Evolutionary conservation across 2,329 filamentous ascomycete genomes (phyloP), one percentile per base, ranked within the genome.

Genomic region (Aureobasidium sp.): DNA sequence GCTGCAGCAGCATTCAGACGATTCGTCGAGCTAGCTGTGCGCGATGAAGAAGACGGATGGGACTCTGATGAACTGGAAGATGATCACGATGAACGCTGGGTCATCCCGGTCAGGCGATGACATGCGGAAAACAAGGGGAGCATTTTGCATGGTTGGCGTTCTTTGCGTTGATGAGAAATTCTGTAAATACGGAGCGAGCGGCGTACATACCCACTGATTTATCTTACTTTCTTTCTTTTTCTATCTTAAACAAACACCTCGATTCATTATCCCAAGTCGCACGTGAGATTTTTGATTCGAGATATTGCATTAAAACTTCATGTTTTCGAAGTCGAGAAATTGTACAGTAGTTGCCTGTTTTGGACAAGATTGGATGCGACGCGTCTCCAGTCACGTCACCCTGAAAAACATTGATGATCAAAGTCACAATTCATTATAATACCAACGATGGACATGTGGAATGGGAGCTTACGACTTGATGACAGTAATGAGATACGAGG

Each of bases 21-120:
- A 32, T 84, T 84, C 65, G 66, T 84, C 39, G 75, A 79, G 46
- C 70, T 84, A 62, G 82, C 80, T 6, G 69, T 74, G 61, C 74
- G 79, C 57, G 82, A 84, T 64, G 76, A 79, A 46, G 82, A 84
- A 70, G 82, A 84, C 66, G 82, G 78, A 63, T 84, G 82, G 82
- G 81, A 84, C 65, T 83, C 81, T 65, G 82, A 84, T 68, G 82
- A 84, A 67, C 65, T 84, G 56, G 80, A 82, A 20, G 71, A 72
- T 13, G 71, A 73, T 61, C 71, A 60, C 9, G 72, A 63, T 15
- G 61, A 59, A 10, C 34, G 39, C 5, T 63, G 62, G 62, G 39
- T 60, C 17, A 63, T 63, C 12, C 53, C 44, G 6, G 26, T 51
- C 3, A 34, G 39, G 43, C 53, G 26, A 43, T 55, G 51, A 55